Conservation (phyloP, 2,329 filamentous ascomycete genomes). For the Chalaropsis ovoidea region DNA sequence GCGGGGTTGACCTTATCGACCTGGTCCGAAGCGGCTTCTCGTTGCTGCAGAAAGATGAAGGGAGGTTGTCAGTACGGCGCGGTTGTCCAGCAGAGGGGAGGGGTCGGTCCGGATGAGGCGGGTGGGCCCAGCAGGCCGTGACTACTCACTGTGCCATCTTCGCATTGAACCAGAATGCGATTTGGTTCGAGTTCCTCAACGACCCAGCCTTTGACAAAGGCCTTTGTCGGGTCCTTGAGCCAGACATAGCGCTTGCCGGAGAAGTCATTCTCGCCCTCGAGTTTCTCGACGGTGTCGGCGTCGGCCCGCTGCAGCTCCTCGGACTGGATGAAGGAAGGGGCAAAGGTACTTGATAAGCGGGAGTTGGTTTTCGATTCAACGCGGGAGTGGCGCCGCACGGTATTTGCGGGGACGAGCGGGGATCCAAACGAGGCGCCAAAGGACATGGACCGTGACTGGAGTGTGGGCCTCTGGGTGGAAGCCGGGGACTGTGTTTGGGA, state of each 20-base stretch:
- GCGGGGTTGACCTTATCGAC: constrained; percentile 99
- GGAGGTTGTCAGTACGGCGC: constrained; percentile 26
- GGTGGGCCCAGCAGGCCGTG: background rate
- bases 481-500: background rate
- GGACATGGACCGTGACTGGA: constrained; percentile 21
- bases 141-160: constrained; percentile 71
- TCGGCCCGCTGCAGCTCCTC: constrained; percentile 56
- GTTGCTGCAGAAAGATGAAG: constrained; percentile 48
- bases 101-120: background rate
- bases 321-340: constrained; percentile 87
- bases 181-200: constrained; percentile 65
- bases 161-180: constrained; percentile 75
- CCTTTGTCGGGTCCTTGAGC: constrained; percentile 76
- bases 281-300: constrained; percentile 53
- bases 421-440: constrained; percentile 38
- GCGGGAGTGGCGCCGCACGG: constrained; percentile 36
- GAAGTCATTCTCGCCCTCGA: constrained; percentile 97
- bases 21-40: constrained; percentile 72
- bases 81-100: background rate
- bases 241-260: constrained; percentile 98
- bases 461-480: constrained; percentile 9
- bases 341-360: constrained; percentile 70
- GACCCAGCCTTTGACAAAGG: constrained; percentile 88
- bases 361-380: constrained; percentile 55
- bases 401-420: constrained; percentile 34